Evolutionary conservation across 768 basidiomycete genomes (phyloP).

Genomic region (Lentinula detonsa): DNA sequence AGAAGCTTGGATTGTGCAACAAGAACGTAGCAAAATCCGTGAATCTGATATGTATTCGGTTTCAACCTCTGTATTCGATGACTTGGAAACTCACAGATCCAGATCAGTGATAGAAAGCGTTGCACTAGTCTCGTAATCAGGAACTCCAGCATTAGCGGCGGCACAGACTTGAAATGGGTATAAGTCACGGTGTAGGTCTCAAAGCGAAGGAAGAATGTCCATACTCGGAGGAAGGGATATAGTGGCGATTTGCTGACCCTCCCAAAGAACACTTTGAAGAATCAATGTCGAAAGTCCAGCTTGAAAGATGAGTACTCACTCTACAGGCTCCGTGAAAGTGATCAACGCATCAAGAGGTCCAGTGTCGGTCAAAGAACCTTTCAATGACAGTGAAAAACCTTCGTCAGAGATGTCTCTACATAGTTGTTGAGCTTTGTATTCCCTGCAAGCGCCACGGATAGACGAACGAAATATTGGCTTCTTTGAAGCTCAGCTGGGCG

Average conservation of each 20-base stretch:
- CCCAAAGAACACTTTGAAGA: slow-evolving; percentile 49
- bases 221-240: slow-evolving; percentile 56
- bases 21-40: slow-evolving; percentile 61
- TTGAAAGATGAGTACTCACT: slow-evolving; percentile 28
- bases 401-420: slow-evolving; percentile 46
- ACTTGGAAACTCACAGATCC: slow-evolving; percentile 29
- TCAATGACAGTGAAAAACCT: slow-evolving; percentile 58
- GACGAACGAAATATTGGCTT: slow-evolving; percentile 52
- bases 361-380: slow-evolving; percentile 52
- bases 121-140: slow-evolving; percentile 49
- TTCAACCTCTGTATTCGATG: too few relatives aligned
- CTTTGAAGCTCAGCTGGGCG: slow-evolving; percentile 45
- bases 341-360: slow-evolving; percentile 70
- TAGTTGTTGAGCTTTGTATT: not conserved
- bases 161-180: slow-evolving; percentile 46
- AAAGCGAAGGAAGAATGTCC: slow-evolving; percentile 8
- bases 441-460: too few relatives aligned
- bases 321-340: slow-evolving; percentile 54
- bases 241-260: slow-evolving; percentile 56
- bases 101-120: slow-evolving; percentile 51
- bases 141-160: slow-evolving; percentile 60
- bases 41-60: slow-evolving; percentile 33
- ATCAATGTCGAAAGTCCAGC: not conserved
- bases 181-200: not conserved
- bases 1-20: slow-evolving; percentile 57